Evolutionary conservation across 106 monocot species (phyloP), one percentile per base, ranked within the genome.

Genomic region (Allium sativum): DNA sequence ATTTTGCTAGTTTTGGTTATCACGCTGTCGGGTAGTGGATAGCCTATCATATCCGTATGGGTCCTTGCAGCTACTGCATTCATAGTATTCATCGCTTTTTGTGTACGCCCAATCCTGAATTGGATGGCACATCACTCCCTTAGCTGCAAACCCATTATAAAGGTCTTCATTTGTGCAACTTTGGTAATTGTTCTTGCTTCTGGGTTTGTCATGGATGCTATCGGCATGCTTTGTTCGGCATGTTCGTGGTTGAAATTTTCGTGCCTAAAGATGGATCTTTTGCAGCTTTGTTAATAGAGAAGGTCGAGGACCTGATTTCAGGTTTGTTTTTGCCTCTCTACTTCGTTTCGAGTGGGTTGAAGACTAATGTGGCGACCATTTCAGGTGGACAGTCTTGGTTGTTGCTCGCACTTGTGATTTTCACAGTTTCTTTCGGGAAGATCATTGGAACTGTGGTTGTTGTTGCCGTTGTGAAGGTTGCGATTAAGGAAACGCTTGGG

Each of bases 261-360:
- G 71, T 80, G 7, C 75, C 79, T 13, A 75, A 70, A 54, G 75
- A 80, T 11, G 71, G 79, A 1, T 65, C 74, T 10, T 75, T 80
- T 44, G 71, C 66, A 12, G 52, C 71, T 7, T n/a, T 62, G 17
- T 22, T 80, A 3, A 75, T 75, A 42, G 79, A 80, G 56, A 80
- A 75, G 55, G 47, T 80, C 45, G 79, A 80, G 62, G 79, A 80
- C 40, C 31, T 80, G 19, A 40, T 80, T 16, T 67, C 75, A 11
- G 62, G 75, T 16, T 65, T 80, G 43, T 68, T 80, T 70, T 71
- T 80, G 45, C 79, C 79, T 7, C 79, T 80, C 40, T 80, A 71
- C 67, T 80, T 80, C 40, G 79, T 75, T 10, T 75, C 75, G 10
- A 80, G 79, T 14, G 79, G 79, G 12, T 67, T 80, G 52, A 80